Conservation (phyloP, 768 basidiomycete species). For the Nidularia pulvinata region DNA sequence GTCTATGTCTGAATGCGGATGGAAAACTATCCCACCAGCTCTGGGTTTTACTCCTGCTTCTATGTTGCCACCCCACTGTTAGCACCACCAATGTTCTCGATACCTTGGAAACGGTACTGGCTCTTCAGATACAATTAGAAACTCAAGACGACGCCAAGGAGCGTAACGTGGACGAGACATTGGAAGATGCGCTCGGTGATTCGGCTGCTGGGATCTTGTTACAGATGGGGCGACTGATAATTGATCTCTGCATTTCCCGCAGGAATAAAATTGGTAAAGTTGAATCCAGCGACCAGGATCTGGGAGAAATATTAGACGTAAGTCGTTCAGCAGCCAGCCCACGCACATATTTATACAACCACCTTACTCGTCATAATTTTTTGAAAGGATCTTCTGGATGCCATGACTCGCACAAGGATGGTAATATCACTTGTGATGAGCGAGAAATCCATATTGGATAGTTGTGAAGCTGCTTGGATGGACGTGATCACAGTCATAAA, state of each 20-base stretch:
- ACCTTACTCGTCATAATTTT: constrained; percentile 3
- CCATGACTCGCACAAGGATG: constrained; percentile 36
- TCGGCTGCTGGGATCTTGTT: too few species aligned
- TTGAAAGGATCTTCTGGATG: constrained; percentile 31
- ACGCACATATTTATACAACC: too few species aligned
- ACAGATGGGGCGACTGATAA: constrained; percentile 14
- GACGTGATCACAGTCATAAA: constrained; percentile 7
- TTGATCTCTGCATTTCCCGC: constrained; percentile 27
- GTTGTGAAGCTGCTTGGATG: constrained; percentile 45
- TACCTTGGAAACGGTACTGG: neutral
- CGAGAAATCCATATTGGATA: constrained; percentile 53
- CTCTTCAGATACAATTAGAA: constrained; percentile 4
- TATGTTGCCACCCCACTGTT: neutral
- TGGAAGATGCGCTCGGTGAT: neutral
- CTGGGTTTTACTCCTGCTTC: constrained; percentile 33
- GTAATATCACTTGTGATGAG: constrained; percentile 45
- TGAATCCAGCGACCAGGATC: constrained; percentile 15
- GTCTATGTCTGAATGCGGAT: constrained; percentile 44
- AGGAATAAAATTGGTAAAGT: constrained; percentile 22
- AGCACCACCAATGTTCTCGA: neutral
- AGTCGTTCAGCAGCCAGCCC: constrained; percentile 6
- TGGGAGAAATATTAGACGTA: constrained; percentile 37
- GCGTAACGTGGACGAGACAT: neutral
- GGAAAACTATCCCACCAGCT: constrained; percentile 48
- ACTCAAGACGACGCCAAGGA: constrained; percentile 1